Conservation (phyloP, 1,284 basidiomycete species). For the Porogramme epimiltina region DNA sequence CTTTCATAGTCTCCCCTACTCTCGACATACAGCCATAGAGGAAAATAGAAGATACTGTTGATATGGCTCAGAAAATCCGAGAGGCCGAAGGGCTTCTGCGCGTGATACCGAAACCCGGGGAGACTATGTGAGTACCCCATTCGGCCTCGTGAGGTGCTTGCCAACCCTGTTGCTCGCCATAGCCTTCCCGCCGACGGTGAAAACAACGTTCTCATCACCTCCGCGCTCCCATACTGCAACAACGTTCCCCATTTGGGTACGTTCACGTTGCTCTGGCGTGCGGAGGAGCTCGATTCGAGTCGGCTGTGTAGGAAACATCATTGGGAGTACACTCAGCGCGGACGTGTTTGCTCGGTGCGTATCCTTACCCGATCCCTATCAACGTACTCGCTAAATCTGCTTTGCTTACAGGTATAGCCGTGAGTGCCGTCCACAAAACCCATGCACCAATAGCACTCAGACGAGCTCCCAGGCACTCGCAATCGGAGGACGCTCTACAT, state of each 20-base stretch:
- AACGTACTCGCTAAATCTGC: too few relatives aligned
- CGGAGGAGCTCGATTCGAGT: background rate
- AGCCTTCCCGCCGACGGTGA: constrained; percentile 88
- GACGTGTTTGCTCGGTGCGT: constrained; percentile 94
- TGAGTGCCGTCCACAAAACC: constrained; percentile 35
- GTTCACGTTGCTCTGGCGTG: constrained; percentile 24
- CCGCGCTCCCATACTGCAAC: constrained; percentile 97
- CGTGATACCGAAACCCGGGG: constrained; percentile 36
- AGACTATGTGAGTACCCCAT: constrained; percentile 33
- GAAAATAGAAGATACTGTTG: background rate
- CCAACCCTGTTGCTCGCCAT: background rate
- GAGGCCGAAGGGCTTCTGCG: constrained; percentile 64
- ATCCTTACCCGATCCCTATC: too few relatives aligned
- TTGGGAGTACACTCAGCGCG: constrained; percentile 93
- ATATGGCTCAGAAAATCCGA: constrained; percentile 71
- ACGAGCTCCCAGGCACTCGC: constrained; percentile 55
- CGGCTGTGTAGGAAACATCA: constrained; percentile 85
- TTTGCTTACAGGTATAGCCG: constrained; percentile 60
- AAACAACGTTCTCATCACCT: constrained; percentile 90
- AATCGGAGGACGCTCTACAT: constrained; percentile 82
- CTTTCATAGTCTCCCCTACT: background rate
- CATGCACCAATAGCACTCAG: background rate
- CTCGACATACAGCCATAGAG: background rate
- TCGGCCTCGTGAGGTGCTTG: background rate
- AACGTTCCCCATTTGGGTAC: constrained; percentile 96